Conservation (phyloP, 2,329 filamentous ascomycete species). For the Leptographium radiaticola region DNA sequence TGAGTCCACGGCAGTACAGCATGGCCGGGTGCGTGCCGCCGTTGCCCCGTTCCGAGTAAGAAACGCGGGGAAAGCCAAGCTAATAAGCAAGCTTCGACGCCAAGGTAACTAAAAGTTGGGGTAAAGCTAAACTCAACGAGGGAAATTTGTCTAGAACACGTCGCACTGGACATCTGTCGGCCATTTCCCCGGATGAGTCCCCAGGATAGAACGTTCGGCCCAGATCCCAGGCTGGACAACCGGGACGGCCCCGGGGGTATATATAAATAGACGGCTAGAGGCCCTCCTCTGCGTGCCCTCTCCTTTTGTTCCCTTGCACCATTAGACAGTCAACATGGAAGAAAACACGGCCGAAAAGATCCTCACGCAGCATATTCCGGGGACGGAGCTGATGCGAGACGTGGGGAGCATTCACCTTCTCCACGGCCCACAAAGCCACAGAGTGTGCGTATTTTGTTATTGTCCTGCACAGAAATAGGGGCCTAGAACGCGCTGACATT, state of each 20-base stretch:
- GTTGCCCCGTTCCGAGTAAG: background rate
- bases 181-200: background rate
- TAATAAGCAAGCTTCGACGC: background rate
- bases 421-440: background rate
- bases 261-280: background rate
- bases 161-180: background rate
- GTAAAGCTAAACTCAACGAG: background rate
- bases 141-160: background rate
- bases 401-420: background rate
- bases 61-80: background rate
- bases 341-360: background rate
- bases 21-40: background rate
- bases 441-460: background rate
- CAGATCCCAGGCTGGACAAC: background rate
- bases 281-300: background rate
- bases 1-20: background rate
- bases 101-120: background rate
- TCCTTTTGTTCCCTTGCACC: background rate
- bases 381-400: background rate
- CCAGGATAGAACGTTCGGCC: background rate
- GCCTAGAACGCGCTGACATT: conserved; percentile 25
- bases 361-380: background rate
- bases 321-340: background rate
- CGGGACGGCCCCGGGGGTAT: background rate
- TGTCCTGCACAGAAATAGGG: conserved; percentile 22